Evolutionary conservation across 306 rosid species (phyloP), one percentile per base, ranked within the genome.

Genomic region (Chamaecrista fasciculata): DNA sequence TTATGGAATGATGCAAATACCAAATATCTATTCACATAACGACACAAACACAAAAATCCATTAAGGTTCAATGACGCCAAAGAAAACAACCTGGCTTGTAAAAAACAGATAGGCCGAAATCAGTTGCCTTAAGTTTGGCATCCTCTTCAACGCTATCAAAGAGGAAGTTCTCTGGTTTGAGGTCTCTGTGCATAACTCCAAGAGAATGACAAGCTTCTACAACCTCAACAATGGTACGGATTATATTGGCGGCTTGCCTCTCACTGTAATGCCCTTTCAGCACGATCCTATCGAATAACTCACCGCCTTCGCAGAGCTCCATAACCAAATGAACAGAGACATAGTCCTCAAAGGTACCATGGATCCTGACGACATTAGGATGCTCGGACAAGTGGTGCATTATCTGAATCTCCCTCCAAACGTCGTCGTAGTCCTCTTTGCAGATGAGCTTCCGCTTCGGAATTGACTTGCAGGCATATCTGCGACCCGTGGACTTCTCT

Each of bases 331-430:
- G 84, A 18, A 85, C 84, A 51, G 67, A 63, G 6, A 40, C 5
- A 1, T 34, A 0, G 42, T 86, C 90, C 66, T 86, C 90, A 11
- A 75, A 86, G 15, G 84, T 78, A 2, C 82, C 87, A 23, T 69
- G 73, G 72, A 86, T 86, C 63, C 79, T 72, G 0, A 86, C 90
- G 16, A 86, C 83, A 21, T 86, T 53, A 0, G 80, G 80, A 9
- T 80, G 76, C 63, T 78, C 90, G 0, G 87, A 75, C 16, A 86
- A 73, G 53, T 83, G 90, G 46, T 82, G 87, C 90, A 86, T 80
- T 78, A 86, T 86, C 74, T 86, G 85, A 78, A 86, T 78, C 83
- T 86, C 87, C 60, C 82, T 86, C 85, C 79, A 77, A 29, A 82
- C 90, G 44, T 82, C 90, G 1, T 85, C 87, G 19, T 79, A 75